A percentile compares a stretch with the other conserved stretches of the same genome.
Evolutionary conservation across 495 filamentous ascomycete species (phyloP).

Genomic region (Trichocladium uniseriatum): DNA sequence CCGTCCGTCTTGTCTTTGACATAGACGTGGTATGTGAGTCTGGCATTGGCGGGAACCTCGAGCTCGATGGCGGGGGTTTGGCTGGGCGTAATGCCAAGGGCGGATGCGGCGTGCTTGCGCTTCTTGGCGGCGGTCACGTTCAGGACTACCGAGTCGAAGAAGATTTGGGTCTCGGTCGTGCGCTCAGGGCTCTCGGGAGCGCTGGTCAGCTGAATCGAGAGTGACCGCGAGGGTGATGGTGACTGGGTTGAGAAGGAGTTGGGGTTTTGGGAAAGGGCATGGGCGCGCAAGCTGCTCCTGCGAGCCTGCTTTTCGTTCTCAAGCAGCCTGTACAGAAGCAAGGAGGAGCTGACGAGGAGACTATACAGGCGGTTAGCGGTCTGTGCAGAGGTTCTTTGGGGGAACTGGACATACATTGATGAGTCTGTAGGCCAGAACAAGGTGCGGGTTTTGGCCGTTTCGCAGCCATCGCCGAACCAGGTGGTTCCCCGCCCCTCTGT

Average conservation of each 20-base stretch:
- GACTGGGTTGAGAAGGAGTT: neutral
- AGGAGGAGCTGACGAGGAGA: conserved; percentile 10
- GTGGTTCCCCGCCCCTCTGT: conserved; percentile 5
- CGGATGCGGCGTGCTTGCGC: conserved; percentile 4
- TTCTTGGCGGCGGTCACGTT: conserved; percentile 8
- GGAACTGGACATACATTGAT: conserved; percentile 5
- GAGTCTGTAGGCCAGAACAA: conserved; percentile 15
- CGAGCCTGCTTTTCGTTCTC: neutral
- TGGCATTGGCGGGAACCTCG: conserved; percentile 15
- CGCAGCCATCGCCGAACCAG: conserved; percentile 10
- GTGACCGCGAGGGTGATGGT: neutral
- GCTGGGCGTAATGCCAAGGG: neutral
- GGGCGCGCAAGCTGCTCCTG: neutral
- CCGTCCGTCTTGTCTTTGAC: conserved; percentile 12
- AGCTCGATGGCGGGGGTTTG: conserved; percentile 6
- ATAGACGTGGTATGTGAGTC: conserved; percentile 14
- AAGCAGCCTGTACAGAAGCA: conserved; percentile 9
- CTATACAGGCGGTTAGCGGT: conserved; percentile 6
- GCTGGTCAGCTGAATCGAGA: neutral
- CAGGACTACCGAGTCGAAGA: conserved; percentile 10
- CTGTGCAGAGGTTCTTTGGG: neutral
- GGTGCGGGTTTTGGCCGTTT: neutral
- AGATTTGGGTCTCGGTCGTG: neutral
- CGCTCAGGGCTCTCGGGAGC: neutral
- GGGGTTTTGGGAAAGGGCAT: neutral